Evolutionary conservation across 495 filamentous ascomycete genomes (phyloP).

Genomic region (Opeltia flavorubescens): DNA sequence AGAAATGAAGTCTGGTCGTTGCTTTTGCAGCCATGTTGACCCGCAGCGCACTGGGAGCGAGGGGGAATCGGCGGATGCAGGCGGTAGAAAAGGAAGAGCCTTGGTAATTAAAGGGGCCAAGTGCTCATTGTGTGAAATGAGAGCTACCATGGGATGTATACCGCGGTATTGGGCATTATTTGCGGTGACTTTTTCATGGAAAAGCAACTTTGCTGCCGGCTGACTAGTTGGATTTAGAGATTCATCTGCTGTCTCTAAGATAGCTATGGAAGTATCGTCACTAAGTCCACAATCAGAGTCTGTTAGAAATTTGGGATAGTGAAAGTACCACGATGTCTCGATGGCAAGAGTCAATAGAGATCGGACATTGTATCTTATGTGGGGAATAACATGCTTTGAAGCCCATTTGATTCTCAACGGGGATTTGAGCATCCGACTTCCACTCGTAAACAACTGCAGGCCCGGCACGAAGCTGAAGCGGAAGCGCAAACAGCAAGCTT

Average conservation of each 20-base stretch:
- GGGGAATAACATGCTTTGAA: background rate
- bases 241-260: constrained; percentile 46
- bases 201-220: constrained; percentile 41
- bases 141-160: constrained; percentile 61
- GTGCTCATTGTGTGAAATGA: constrained; percentile 55
- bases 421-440: background rate
- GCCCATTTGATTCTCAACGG: background rate
- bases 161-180: constrained; percentile 58
- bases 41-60: background rate
- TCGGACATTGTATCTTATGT: constrained; percentile 14
- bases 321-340: constrained; percentile 67
- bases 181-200: constrained; percentile 70
- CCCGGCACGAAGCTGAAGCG: background rate
- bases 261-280: constrained; percentile 87
- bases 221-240: constrained; percentile 12
- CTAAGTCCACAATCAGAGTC: constrained; percentile 21
- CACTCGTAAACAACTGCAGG: no score
- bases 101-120: constrained; percentile 51
- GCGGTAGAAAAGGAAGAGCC: constrained; percentile 43
- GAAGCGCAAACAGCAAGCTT: no score
- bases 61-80: background rate
- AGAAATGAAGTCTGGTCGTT: constrained; percentile 63
- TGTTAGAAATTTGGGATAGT: constrained; percentile 6
- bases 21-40: constrained; percentile 14
- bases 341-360: constrained; percentile 67